Evolutionary conservation across 257 asterid species (phyloP).

Genomic region (Solanum peruvianum): DNA sequence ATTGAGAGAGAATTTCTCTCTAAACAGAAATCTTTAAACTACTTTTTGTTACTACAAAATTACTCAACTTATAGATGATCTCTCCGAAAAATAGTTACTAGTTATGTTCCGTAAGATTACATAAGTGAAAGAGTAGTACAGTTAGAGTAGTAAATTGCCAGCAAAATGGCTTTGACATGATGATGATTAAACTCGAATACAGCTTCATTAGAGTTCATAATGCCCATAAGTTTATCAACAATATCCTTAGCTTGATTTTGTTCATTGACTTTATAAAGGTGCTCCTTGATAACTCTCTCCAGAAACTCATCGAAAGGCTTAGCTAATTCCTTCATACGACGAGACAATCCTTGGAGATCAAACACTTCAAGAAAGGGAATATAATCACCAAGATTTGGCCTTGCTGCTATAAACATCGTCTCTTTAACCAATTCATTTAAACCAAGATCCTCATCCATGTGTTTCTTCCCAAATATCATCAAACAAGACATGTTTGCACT

Average conservation of each 20-base stretch:
- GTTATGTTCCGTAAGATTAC: neutral
- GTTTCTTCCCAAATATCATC: neutral
- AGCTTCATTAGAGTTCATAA: neutral
- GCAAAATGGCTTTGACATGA: neutral
- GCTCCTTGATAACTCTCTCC: neutral
- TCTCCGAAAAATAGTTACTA: neutral
- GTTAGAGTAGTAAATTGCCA: neutral
- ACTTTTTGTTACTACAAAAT: too few species aligned
- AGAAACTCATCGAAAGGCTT: conserved; percentile 8
- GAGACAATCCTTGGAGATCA: conserved; percentile 10
- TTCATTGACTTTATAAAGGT: neutral
- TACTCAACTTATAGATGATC: neutral
- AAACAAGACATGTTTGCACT: neutral
- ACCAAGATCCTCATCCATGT: neutral
- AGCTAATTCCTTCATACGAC: neutral
- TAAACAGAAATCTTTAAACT: too few species aligned
- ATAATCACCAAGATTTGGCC: neutral
- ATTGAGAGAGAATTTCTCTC: neutral
- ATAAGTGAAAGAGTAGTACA: neutral
- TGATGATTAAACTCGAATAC: neutral
- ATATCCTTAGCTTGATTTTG: neutral
- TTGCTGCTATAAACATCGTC: neutral
- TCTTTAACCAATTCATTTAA: neutral
- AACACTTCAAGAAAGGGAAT: neutral
- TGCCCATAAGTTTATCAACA: neutral